A percentile compares a stretch with the other conserved stretches of the same genome.
Conservation (phyloP, 2,329 filamentous ascomycete species). For the Hypoxylon sp. region DNA sequence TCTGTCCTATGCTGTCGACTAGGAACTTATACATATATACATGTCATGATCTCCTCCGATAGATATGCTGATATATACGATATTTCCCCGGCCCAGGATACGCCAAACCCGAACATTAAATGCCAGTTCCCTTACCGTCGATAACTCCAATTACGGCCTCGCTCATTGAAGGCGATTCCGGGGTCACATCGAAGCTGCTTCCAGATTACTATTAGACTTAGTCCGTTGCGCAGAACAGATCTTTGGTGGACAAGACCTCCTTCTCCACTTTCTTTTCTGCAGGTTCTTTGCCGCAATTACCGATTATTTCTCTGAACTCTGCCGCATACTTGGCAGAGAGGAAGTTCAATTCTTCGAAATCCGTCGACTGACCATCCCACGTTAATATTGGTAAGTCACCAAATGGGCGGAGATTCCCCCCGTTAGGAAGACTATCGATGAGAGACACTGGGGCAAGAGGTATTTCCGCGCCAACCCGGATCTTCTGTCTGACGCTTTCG, state of each 20-base stretch:
- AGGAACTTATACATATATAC: constrained; percentile 44
- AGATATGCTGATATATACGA: constrained; percentile 25
- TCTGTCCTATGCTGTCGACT: constrained; percentile 1
- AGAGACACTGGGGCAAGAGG: constrained; percentile 62
- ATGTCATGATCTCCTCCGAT: constrained; percentile 33
- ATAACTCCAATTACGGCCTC: constrained; percentile 20
- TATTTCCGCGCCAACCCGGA: constrained; percentile 47
- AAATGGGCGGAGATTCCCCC: constrained; percentile 59
- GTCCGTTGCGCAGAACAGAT: constrained; percentile 74
- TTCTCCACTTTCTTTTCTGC: constrained; percentile 48
- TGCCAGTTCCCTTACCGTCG: constrained; percentile 10
- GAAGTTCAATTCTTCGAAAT: constrained; percentile 56
- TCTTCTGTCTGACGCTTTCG: constrained; percentile 46
- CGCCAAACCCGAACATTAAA: constrained; percentile 27
- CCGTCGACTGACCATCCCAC: constrained; percentile 70
- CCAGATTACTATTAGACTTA: constrained; percentile 37
- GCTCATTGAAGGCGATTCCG: neutral
- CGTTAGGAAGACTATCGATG: constrained; percentile 62
- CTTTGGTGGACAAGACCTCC: constrained; percentile 60
- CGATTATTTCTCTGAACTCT: constrained; percentile 72
- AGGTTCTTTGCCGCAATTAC: constrained; percentile 67
- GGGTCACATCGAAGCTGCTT: constrained; percentile 22
- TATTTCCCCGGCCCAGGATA: constrained; percentile 10
- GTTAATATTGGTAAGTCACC: constrained; percentile 69
- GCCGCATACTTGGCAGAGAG: constrained; percentile 65